Conservation (phyloP, 805 yeast species). For the Candida coquimbonensis region DNA sequence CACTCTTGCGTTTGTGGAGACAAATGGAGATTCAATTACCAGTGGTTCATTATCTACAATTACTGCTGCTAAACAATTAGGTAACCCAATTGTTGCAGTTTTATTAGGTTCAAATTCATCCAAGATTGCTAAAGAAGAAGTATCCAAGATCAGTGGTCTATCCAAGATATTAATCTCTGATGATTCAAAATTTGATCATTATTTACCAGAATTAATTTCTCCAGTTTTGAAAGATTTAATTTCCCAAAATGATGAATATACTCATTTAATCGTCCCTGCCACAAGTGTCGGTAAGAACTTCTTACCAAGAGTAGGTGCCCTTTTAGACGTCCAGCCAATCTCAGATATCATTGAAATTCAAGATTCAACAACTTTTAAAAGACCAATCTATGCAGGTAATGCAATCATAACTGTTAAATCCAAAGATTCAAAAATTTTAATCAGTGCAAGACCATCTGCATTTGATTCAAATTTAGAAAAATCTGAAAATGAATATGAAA, state of each 20-base stretch:
- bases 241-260: slow-evolving; percentile 26
- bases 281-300: slow-evolving; percentile 85
- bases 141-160: slow-evolving; percentile 43
- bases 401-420: slow-evolving; percentile 77
- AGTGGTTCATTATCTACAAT: slow-evolving; percentile 68
- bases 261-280: slow-evolving; percentile 74
- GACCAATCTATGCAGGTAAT: slow-evolving; percentile 97
- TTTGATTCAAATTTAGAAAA: slow-evolving; percentile 45
- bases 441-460: slow-evolving; percentile 82
- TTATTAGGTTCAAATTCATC: slow-evolving; percentile 57
- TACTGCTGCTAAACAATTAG: slow-evolving; percentile 70
- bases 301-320: slow-evolving; percentile 81
- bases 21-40: slow-evolving; percentile 42
- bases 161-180: slow-evolving; percentile 43
- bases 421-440: slow-evolving; percentile 54
- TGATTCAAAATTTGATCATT: slow-evolving; percentile 54
- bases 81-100: slow-evolving; percentile 75
- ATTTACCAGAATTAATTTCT: slow-evolving; percentile 73
- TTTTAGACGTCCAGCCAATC: slow-evolving; percentile 80
- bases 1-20: slow-evolving; percentile 74
- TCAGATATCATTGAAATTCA: slow-evolving; percentile 72
- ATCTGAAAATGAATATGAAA: slow-evolving; percentile 30
- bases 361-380: slow-evolving; percentile 64
- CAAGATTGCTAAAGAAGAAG: slow-evolving; percentile 38
- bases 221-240: slow-evolving; percentile 49